A percentile compares a stretch with the other conserved stretches of the same genome.
Conservation (phyloP, 345 rosid species). For the Populus pruinosa region DNA sequence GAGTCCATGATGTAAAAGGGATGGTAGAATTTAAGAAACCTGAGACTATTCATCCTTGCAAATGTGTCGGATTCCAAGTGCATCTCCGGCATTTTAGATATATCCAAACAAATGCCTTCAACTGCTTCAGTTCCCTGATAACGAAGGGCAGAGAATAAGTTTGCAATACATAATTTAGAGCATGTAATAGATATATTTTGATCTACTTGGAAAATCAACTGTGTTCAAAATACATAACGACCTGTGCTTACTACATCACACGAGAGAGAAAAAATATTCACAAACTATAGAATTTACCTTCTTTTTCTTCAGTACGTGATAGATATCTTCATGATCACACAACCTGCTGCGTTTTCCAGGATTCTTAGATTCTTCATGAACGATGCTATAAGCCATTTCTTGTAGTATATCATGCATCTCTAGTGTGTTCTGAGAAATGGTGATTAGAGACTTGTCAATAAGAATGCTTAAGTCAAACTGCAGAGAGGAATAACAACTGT, state of each 20-base stretch:
- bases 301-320: too few species aligned
- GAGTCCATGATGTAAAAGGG: background rate
- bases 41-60: background rate
- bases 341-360: constrained; percentile 11
- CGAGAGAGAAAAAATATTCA: too few species aligned
- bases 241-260: background rate
- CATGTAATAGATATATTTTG: too few species aligned
- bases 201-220: too few species aligned
- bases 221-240: too few species aligned
- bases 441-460: constrained; percentile 4
- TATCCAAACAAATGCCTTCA: constrained; percentile 8
- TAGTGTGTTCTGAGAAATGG: background rate
- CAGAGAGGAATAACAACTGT: background rate
- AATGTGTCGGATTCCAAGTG: constrained; percentile 3
- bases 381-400: constrained; percentile 15
- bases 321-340: background rate
- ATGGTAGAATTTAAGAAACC: background rate
- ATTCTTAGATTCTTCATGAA: background rate
- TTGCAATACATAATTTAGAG: background rate
- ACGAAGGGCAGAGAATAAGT: background rate
- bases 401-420: constrained; percentile 19
- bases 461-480: background rate
- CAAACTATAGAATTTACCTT: background rate
- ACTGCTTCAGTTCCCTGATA: constrained; percentile 2
- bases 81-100: background rate